phyloP scores from a whole-genome alignment of 2,329 filamentous ascomycete genomes.

The Fusarium ambrosium region DNA sequence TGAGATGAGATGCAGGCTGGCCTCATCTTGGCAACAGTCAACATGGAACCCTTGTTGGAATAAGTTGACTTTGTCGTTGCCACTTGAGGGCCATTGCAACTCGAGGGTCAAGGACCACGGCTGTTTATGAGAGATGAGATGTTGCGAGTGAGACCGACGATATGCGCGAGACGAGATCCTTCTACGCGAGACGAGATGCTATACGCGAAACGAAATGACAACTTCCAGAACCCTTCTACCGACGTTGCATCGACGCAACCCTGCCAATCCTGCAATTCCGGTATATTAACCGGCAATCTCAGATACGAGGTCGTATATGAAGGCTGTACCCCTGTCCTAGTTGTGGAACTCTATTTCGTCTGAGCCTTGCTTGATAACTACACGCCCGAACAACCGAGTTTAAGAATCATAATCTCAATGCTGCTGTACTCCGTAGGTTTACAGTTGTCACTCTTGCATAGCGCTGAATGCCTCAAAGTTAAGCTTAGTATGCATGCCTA shows the following conservation, averaged over 20 bases:
- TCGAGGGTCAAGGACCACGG: neutral
- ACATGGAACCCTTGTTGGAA: neutral
- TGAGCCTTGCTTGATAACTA: slow-evolving; percentile 1
- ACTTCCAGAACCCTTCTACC: neutral
- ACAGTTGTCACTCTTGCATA: neutral
- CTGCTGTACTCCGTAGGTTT: neutral
- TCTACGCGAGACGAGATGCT: neutral
- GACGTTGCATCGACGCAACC: neutral
- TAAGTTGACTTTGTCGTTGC: neutral
- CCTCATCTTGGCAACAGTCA: neutral
- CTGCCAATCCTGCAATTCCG: neutral
- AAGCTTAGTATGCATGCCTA: neutral
- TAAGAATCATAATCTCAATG: neutral
- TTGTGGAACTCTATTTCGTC: neutral
- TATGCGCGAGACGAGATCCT: neutral
- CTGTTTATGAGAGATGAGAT: neutral
- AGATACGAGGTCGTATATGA: slow-evolving; percentile 3
- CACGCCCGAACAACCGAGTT: neutral
- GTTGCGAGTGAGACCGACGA: neutral
- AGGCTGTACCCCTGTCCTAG: neutral
- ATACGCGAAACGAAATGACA: neutral
- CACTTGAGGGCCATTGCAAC: neutral
- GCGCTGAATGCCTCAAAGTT: neutral
- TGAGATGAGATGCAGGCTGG: neutral
- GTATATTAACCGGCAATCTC: neutral